phyloP scores from a whole-genome alignment of 202 grass and related monocot species.

The Setaria italica region DNA sequence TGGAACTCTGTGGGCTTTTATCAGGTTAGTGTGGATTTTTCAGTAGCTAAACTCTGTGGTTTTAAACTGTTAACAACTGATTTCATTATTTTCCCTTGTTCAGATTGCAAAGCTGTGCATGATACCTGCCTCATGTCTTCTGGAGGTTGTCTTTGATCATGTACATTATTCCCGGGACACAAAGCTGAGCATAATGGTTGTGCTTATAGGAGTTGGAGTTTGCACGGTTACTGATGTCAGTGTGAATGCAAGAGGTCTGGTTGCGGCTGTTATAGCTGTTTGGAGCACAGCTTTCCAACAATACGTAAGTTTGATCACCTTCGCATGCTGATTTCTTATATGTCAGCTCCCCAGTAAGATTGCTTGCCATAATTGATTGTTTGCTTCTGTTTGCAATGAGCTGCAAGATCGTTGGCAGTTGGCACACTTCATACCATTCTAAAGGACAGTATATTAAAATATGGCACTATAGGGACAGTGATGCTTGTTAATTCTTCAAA shows the following conservation, averaged over 20 bases:
- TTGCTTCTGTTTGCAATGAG: not conserved
- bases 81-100: constrained; percentile 20
- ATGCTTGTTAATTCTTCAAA: not conserved
- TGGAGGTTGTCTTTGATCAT: constrained; percentile 86
- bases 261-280: constrained; percentile 76
- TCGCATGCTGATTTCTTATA: not conserved
- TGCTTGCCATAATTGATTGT: not conserved
- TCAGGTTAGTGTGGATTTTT: constrained; percentile 66
- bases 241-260: constrained; percentile 78
- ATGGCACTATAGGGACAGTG: not conserved
- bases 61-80: constrained; percentile 12
- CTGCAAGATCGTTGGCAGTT: not conserved
- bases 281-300: constrained; percentile 92
- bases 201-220: constrained; percentile 78
- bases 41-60: not conserved
- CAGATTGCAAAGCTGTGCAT: constrained; percentile 95
- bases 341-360: not conserved
- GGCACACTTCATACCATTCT: not conserved
- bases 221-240: constrained; percentile 70
- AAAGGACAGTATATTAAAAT: not conserved
- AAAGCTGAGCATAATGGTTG: constrained; percentile 91
- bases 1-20: constrained; percentile 98
- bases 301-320: constrained; percentile 71
- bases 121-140: constrained; percentile 93
- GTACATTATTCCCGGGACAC: constrained; percentile 78